phyloP scores from a whole-genome alignment of 768 basidiomycete species.

The Rhodosporidiobolus odoratus region DNA sequence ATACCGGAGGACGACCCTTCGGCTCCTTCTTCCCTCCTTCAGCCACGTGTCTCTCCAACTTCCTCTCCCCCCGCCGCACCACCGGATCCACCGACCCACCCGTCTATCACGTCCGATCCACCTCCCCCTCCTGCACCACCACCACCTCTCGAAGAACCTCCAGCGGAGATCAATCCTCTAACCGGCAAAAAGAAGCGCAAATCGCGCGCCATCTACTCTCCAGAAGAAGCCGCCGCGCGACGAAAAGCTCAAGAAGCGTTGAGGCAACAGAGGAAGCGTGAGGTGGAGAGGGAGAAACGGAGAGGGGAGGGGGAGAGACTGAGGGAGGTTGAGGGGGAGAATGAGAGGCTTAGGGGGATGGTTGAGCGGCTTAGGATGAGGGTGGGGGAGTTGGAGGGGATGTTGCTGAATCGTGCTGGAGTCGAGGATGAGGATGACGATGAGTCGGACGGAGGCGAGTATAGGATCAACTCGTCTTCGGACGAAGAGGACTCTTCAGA shows the following conservation, averaged over 20 bases:
- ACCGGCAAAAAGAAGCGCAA: background rate
- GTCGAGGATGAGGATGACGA: background rate
- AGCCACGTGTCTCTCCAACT: background rate
- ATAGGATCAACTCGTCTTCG: constrained; percentile 11
- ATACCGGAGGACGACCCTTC: background rate
- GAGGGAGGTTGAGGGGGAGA: background rate
- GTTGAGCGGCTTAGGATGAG: background rate
- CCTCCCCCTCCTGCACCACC: background rate
- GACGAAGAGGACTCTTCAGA: background rate
- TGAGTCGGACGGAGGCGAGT: constrained; percentile 12
- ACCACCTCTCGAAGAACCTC: background rate
- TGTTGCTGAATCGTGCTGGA: background rate
- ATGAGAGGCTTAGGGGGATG: background rate
- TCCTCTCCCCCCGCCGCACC: background rate
- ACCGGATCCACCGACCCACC: background rate
- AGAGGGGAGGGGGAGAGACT: background rate
- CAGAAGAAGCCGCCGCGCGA: constrained; percentile 8
- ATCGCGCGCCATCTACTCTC: constrained; percentile 13
- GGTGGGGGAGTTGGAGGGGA: background rate
- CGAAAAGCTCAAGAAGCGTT: constrained; percentile 6
- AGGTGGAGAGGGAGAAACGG: background rate
- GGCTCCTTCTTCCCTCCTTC: background rate
- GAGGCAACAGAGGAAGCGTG: background rate
- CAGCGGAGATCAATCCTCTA: background rate
- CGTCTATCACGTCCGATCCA: background rate